These are phyloP conservation scores for Murraya koenigii DNA, from an alignment of 345 rosid species.

Conservation along the genomic window DNA sequence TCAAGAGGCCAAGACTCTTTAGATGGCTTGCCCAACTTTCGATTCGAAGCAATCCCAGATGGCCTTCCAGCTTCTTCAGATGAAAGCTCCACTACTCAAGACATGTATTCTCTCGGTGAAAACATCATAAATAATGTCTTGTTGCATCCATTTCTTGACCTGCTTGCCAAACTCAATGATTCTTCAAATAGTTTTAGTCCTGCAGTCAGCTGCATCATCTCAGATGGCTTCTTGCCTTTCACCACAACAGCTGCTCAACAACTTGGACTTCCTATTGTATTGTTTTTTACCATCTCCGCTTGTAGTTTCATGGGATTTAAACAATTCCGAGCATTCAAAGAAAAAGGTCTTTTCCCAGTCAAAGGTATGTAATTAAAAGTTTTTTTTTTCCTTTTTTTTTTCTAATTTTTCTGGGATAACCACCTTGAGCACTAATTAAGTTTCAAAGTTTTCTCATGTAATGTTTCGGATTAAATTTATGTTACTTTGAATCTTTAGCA, in stretches of 20 bases:
- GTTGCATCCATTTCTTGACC: not conserved
- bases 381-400: too few species aligned
- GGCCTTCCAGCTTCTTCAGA: not conserved
- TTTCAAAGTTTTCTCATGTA: not conserved
- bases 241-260: not conserved
- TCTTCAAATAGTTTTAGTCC: not conserved
- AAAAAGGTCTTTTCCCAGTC: not conserved
- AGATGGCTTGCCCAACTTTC: not conserved
- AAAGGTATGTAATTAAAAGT: not conserved
- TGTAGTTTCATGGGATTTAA: not conserved
- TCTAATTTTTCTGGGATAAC: not conserved
- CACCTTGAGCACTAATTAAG: not conserved
- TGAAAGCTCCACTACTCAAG: not conserved
- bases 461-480: too few species aligned
- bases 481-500: not conserved
- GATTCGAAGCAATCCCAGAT: constrained; percentile 4
- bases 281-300: not conserved
- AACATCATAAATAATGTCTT: not conserved
- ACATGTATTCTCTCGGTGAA: not conserved
- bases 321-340: not conserved
- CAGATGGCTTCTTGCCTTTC: not conserved
- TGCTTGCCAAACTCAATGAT: not conserved
- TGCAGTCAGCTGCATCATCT: not conserved
- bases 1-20: not conserved
- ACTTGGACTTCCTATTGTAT: not conserved